Conservation (phyloP, 2,329 filamentous ascomycete genomes). For the Stachybotrys echinatus region DNA sequence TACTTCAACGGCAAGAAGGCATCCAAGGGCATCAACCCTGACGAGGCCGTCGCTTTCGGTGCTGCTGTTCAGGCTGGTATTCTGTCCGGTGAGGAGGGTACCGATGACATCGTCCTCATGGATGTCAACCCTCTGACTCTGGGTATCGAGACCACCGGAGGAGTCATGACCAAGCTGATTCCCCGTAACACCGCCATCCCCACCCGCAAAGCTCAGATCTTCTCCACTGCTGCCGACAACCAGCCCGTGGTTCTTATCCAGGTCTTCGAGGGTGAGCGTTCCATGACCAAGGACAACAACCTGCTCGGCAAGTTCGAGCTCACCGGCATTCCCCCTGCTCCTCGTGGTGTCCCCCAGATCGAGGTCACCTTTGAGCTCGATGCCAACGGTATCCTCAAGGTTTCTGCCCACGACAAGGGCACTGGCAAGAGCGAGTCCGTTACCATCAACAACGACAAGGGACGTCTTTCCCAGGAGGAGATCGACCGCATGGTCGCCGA, state of each 20-base stretch:
- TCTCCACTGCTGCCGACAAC: conserved; percentile 95
- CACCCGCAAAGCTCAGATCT: conserved; percentile 96
- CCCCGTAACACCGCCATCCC: conserved; percentile 91
- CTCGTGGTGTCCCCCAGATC: conserved; percentile 94
- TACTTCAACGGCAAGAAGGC: conserved; percentile 95
- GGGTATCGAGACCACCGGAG: conserved; percentile 95
- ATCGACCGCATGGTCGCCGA: conserved; percentile 99
- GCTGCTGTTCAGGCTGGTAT: conserved; percentile 97
- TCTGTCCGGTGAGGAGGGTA: conserved; percentile 80
- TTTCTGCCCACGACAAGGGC: conserved; percentile 94
- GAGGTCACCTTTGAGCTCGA: conserved; percentile 98
- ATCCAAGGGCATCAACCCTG: conserved; percentile 98
- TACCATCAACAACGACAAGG: conserved; percentile 99
- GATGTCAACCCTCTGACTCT: conserved; percentile 95
- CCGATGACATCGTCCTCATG: conserved; percentile 82
- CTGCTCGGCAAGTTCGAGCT: conserved; percentile 97
- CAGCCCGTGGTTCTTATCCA: conserved; percentile 93
- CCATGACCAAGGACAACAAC: conserved; percentile 97
- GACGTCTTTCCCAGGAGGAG: conserved; percentile 90
- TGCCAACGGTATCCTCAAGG: conserved; percentile 97
- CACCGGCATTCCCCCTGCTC: conserved; percentile 89
- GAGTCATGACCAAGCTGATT: conserved; percentile 97
- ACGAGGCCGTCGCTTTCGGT: conserved; percentile 97
- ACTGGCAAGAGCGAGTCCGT: conserved; percentile 97
- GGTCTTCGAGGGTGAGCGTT: conserved; percentile 90